Conservation (phyloP, 1,139 yeast species). For the Geotrichum fermentans region DNA sequence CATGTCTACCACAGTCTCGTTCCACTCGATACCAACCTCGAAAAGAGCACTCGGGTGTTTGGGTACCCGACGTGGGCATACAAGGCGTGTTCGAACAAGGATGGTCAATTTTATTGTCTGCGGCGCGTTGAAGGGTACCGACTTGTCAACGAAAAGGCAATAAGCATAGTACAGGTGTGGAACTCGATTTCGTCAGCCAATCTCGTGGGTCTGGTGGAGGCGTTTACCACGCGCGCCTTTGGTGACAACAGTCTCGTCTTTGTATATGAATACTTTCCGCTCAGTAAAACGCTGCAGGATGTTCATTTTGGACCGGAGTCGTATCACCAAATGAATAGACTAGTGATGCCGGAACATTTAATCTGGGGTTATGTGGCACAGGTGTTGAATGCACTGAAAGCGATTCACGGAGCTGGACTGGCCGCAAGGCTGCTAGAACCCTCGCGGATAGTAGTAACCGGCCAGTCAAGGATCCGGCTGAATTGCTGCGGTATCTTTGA, state of each 20-base stretch:
- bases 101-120: conserved; percentile 74
- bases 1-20: conserved; percentile 80
- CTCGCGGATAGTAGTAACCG: conserved; percentile 67
- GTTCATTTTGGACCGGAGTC: conserved; percentile 44
- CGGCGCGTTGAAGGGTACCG: conserved; percentile 66
- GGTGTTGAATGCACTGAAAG: conserved; percentile 58
- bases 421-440: conserved; percentile 62
- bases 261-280: conserved; percentile 67
- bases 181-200: conserved; percentile 42
- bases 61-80: conserved; percentile 62
- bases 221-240: conserved; percentile 83
- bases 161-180: conserved; percentile 52
- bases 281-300: conserved; percentile 55
- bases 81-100: conserved; percentile 73
- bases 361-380: conserved; percentile 78
- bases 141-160: conserved; percentile 55
- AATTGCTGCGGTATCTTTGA: conserved; percentile 71
- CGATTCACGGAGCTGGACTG: conserved; percentile 58
- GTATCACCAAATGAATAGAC: conserved; percentile 22
- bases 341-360: conserved; percentile 51
- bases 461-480: conserved; percentile 62
- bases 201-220: conserved; percentile 66
- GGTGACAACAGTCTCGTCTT: conserved; percentile 60
- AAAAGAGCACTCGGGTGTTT: conserved; percentile 51
- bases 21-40: conserved; percentile 67